Base-by-base conservation (phyloP, 148 eudicot species). In the Cornus controversa region DNA sequence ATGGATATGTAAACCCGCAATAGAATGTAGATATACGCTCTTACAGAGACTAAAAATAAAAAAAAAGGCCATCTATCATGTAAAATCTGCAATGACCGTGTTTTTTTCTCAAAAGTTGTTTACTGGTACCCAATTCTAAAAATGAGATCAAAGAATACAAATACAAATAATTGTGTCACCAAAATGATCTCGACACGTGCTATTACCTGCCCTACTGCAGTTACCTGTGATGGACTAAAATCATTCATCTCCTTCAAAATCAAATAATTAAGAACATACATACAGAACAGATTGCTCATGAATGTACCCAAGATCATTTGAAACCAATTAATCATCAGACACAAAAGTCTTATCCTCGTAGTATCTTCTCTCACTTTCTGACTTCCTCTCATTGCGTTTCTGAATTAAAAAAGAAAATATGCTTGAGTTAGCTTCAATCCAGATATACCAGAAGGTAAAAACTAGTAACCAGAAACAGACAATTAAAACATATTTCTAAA, bases 321-420 rank as follows among this genome's bases (percentile, higher is more conserved):
- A 26, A 16, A 37, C 75, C 50, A 71, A 67, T 86, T 77, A 96
- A 78, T 91, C 99, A 47, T 86, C 97, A 22, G 97, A 77, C 10
- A 92, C 90, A 45, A 65, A 86, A 28, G 89, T 79, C 84, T 89
- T 96, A 15, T 78, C 86, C 76, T 96, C 99, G 45, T 96, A 93
- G 64, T 96, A 96, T 77, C 88, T 90, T 80, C 82, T 87, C 84
- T 96, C 98, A 66, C 99, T 96, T 82, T 82, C 97, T 67, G 86
- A 85, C 85, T 93, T 96, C 83, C 88, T 93, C 77, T 90, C 99
- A 57, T 93, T 93, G 81, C 99, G 99, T 84, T 93, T 96, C 99
- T 96, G 91, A 75, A 83, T 16, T 16, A 72, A 42, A 76, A 29
- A 69, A n/a, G 14, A 79, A 60, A 75, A 9, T 2, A 9, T 3